A percentile compares a stretch with the other conserved stretches of the same genome.
phyloP scores from a whole-genome alignment of 1,284 basidiomycete species.

The Termitomyces sp. region DNA sequence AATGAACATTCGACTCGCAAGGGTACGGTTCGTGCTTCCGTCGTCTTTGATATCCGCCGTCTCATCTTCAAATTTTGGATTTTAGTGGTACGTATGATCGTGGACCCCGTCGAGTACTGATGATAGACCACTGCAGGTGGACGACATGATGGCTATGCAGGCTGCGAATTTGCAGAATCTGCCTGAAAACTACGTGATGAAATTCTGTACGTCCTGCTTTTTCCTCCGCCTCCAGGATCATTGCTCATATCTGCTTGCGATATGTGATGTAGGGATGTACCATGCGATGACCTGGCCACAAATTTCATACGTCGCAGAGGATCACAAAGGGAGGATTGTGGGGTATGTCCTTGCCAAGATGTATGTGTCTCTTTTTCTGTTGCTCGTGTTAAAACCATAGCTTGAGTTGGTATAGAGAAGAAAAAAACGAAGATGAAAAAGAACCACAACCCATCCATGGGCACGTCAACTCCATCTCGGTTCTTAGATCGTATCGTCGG shows the following conservation, averaged over 20 bases:
- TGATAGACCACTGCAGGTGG: constrained; percentile 27
- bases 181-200: constrained; percentile 92
- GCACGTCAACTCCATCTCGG: constrained; percentile 94
- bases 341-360: constrained; percentile 98
- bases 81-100: background rate
- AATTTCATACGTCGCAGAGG: constrained; percentile 94
- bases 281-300: constrained; percentile 96
- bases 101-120: background rate
- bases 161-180: constrained; percentile 91
- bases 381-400: constrained; percentile 12
- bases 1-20: constrained; percentile 22
- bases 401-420: too few relatives aligned
- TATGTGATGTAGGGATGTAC: constrained; percentile 70
- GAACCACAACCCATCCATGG: constrained; percentile 73
- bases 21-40: constrained; percentile 18
- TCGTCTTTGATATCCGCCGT: background rate
- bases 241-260: background rate
- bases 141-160: constrained; percentile 75
- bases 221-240: background rate
- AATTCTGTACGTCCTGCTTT: constrained; percentile 62
- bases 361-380: constrained; percentile 36
- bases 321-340: constrained; percentile 88
- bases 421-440: constrained; percentile 71
- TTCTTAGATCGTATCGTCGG: constrained; percentile 85
- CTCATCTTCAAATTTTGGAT: background rate